Evolutionary conservation across 1,284 basidiomycete species (phyloP).

Genomic region (Quambalaria eucalypti): DNA sequence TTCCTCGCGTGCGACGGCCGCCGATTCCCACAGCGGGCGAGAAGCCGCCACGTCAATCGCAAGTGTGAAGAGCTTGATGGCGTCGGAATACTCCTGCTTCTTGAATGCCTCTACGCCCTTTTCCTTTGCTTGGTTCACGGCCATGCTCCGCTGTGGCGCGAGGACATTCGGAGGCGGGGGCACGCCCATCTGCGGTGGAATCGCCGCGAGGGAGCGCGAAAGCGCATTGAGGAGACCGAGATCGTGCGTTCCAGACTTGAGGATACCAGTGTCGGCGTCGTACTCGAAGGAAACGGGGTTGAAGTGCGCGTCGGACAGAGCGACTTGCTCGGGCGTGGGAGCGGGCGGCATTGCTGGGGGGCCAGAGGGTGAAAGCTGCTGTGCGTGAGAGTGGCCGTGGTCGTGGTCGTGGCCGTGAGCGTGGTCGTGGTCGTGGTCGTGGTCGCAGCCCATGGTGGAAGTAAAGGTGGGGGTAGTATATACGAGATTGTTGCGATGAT

Average conservation of each 20-base stretch:
- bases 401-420: no score
- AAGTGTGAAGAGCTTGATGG: constrained; percentile 72
- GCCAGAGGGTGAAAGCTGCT: no score
- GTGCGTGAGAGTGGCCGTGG: no score
- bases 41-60: constrained; percentile 72
- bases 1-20: constrained; percentile 75
- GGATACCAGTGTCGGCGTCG: constrained; percentile 16
- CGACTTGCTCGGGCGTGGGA: constrained; percentile 35
- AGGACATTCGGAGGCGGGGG: constrained; percentile 44
- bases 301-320: constrained; percentile 32
- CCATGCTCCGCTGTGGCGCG: constrained; percentile 36
- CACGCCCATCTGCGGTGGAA: constrained; percentile 39
- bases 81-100: constrained; percentile 57
- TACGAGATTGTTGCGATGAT: no score
- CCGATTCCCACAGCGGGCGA: constrained; percentile 81
- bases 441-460: no score
- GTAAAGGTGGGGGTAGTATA: no score
- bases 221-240: constrained; percentile 42
- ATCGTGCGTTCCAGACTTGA: constrained; percentile 28
- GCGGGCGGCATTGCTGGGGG: constrained; percentile 18
- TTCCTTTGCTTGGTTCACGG: constrained; percentile 41
- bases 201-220: constrained; percentile 27
- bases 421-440: no score
- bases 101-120: constrained; percentile 38
- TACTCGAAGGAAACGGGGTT: constrained; percentile 22